Base-by-base conservation (phyloP, 202 grass and related monocot species). In the Hordeum pubiflorum region DNA sequence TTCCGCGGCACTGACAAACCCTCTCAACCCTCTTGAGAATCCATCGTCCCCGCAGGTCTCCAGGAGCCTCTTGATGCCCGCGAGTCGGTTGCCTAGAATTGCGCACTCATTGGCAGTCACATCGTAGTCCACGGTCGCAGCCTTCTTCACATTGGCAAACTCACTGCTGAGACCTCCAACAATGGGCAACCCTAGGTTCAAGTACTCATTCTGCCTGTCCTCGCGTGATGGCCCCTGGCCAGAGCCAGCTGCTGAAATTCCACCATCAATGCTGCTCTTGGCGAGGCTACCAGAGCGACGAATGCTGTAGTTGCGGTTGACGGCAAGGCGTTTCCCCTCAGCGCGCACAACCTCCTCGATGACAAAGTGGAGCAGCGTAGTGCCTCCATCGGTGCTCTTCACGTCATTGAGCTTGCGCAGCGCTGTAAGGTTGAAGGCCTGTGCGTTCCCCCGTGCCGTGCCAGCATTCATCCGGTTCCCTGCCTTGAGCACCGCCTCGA, bases 381-480 rank as follows among this genome's bases (percentile, higher is more conserved):
- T 99, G 82, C 55, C 89, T 33, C 92, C 92, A 62, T 99, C 96
- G 1, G 89, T 96, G 85, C 92, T 95, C 82, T 99, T 99, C 65
- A 99, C 96, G 64, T 99, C 96, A 3, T 93, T 88, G 34, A 99
- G 89, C 82, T 95, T 99, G 74, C 83, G 84, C 44, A 99, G 83
- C 0, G 96, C 91, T 1, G 90, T 82, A 9, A 99, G 90, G 79
- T 99, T 95, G 85, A 99, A 99, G 13, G 96, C 96, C 67, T 96
- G 90, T 0, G 96, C 96, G 26, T 99, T 96, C 18, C 96, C 96
- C 1, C 96, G 70, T 24, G 92, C 90, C 1, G 96, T 99, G 36
- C 96, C 96, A 3, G 92, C 96, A 34, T 99, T 99, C 92, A 99
- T 96, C 73, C 92, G 79, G 23, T 99, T 99, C 33, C 96, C 96